Conservation (phyloP, 2,329 filamentous ascomycete species). For the Aureobasidium sp. region DNA sequence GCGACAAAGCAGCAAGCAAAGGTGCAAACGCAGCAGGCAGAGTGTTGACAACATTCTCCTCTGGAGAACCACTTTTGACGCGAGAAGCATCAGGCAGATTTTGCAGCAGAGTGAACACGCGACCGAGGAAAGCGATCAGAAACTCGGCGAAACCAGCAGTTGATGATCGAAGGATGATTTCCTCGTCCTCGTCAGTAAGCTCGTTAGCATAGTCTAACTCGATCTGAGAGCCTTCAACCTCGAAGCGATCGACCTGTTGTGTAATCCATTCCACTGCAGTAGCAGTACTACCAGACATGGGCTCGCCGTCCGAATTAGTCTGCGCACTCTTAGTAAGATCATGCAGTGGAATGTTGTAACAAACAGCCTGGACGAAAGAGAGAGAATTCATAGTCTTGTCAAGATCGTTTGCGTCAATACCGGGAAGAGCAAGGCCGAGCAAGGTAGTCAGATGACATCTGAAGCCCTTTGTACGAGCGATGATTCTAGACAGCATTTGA, state of each 20-base stretch:
- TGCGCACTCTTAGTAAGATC: slow-evolving; percentile 58
- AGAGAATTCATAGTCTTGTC: slow-evolving; percentile 94
- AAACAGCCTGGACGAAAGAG: slow-evolving; percentile 90
- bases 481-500: slow-evolving; percentile 84
- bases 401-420: slow-evolving; percentile 94
- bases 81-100: slow-evolving; percentile 88
- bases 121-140: slow-evolving; percentile 78
- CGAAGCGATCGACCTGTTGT: slow-evolving; percentile 87
- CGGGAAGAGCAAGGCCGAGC: slow-evolving; percentile 83
- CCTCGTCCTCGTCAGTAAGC: slow-evolving; percentile 77
- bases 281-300: slow-evolving; percentile 32
- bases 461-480: slow-evolving; percentile 91
- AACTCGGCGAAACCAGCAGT: slow-evolving; percentile 93
- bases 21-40: slow-evolving; percentile 86
- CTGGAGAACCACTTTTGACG: slow-evolving; percentile 80
- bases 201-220: slow-evolving; percentile 78
- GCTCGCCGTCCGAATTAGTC: slow-evolving; percentile 26
- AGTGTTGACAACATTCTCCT: slow-evolving; percentile 95
- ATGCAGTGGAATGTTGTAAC: slow-evolving; percentile 89
- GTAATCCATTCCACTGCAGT: slow-evolving; percentile 90
- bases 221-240: slow-evolving; percentile 74
- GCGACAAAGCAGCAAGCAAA: slow-evolving; percentile 80
- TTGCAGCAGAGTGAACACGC: slow-evolving; percentile 90
- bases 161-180: slow-evolving; percentile 80
- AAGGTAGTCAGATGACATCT: slow-evolving; percentile 91